Evolutionary conservation across 345 rosid genomes (phyloP), one percentile per base, ranked within the genome.

Genomic region (Melaleuca alternifolia): DNA sequence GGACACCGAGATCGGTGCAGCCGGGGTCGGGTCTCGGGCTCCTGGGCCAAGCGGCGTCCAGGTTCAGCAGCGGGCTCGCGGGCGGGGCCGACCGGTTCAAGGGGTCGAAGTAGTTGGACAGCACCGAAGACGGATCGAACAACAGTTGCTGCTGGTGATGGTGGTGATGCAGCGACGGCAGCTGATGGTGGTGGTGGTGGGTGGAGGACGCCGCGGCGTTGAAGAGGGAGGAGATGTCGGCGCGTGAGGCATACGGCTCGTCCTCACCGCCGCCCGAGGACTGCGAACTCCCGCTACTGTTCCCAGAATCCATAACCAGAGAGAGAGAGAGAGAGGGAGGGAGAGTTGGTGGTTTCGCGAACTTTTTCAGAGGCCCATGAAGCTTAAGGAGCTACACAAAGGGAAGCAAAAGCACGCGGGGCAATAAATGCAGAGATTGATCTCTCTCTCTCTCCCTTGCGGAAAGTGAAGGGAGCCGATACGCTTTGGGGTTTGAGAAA

Each of bases 241-340:
- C 7, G 86, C 89, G 50, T 61, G 89, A 51, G 86, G 88, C 33
- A 88, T 94, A 96, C 90, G 98, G 93, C 85, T 95, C 97, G 75
- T 92, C 93, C 89, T 96, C 98, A 11, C 94, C 97, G 84, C 95
- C 96, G 85, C 95, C 94, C 21, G 99, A 95, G 44, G 98, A 95
- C 86, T 95, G 98, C 91, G 94, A 88, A 88, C 99, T 95, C 46
- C 96, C 95, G 89, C 91, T 91, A 54, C 95, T 93, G 84, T 95
- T 94, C 84, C 92, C 94, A 84, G 99, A 96, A 90, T 94, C 98
- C 99, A 95, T 96, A 44, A 71, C 23, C 44, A 14, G 48, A 59
- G 51, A 50, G 15, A 21, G 30, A 59, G 23, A 83, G 30, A 71
- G 53, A 77, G 10, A 71, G 11, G 75, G 15, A 83, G 30, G 54